Evolutionary conservation across 768 basidiomycete species (phyloP), one percentile per base, ranked within the genome.

Genomic region (Strobilomyces confusus): DNA sequence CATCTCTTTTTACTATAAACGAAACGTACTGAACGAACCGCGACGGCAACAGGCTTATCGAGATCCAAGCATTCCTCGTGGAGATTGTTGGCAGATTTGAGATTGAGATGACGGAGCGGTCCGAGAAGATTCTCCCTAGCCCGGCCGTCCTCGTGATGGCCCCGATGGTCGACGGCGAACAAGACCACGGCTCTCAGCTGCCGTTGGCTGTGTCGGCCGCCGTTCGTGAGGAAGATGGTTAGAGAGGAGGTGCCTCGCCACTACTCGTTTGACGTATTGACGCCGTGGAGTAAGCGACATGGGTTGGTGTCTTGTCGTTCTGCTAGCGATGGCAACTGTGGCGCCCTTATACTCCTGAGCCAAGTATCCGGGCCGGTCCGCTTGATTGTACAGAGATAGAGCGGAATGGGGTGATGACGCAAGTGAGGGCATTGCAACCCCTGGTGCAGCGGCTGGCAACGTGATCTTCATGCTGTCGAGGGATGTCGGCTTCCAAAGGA

Each of bases 61-160:
- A 86, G 62, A 62, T 84, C 15, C 83, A 85, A 56, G 73, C 77
- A 0, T 82, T 86, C 65, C 60, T 84, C n/a, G 74, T 79, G 22
- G 81, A 83, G 59, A 69, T 82, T 20, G 52, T 84, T 37, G 65
- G 73, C 32, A 73, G 78, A 58, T 82, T 85, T 58, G 77, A 83
- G 57, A 80, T 84, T 55, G 55, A 60, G 38, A 60, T 63, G 51
- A 71, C 70, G 17, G 65, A 69, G 5, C 63, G 59, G 20, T 52
- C 61, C 20, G 58, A 65, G 38, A 62, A 50, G 33, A 52, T 77
- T 33, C 48, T 63, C 14, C 62, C 71, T 20, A 68, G 67, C 34
- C 56, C 64, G 19, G 64, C 66, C 23, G 12, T 34, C 5, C 11
- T 59, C 6, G 56, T 72, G 29, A 71, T 75, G 72, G 47, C 59